phyloP scores from a whole-genome alignment of 1,284 basidiomycete genomes.

The Schizopora paradoxa region DNA sequence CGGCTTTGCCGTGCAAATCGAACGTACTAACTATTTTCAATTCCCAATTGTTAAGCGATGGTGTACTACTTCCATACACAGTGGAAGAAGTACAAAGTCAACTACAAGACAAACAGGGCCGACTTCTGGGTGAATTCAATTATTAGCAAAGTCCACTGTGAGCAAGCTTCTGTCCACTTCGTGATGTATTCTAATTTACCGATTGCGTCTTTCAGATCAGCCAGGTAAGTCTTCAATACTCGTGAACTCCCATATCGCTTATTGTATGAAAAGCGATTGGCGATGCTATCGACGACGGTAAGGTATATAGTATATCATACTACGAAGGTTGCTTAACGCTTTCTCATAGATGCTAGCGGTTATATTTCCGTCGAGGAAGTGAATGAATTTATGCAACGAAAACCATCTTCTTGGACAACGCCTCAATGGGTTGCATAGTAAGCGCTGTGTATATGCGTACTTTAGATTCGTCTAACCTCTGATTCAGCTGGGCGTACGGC shows the following conservation, averaged over 20 bases:
- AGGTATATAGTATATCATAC: not conserved
- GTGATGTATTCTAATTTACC: not conserved
- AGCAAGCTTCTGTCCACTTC: not conserved
- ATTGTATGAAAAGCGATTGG: constrained; percentile 19
- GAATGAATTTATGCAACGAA: constrained; percentile 19
- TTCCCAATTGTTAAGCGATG: too few species aligned
- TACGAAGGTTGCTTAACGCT: too few species aligned
- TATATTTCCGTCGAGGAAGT: constrained; percentile 22
- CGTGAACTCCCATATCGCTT: too few species aligned
- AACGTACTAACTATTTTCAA: too few species aligned
- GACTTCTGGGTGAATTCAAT: constrained; percentile 20
- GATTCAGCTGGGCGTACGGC: constrained; percentile 21
- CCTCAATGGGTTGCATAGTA: constrained; percentile 22
- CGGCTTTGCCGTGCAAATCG: too few species aligned
- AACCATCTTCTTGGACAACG: constrained; percentile 17
- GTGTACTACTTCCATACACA: constrained; percentile 19
- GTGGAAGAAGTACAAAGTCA: constrained; percentile 16
- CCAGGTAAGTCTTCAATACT: not conserved
- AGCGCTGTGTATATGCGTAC: not conserved
- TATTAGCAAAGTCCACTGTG: constrained; percentile 21
- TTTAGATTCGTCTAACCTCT: not conserved
- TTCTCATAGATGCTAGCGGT: constrained; percentile 19
- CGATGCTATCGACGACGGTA: constrained; percentile 23
- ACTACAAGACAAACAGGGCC: constrained; percentile 14
- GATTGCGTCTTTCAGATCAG: too few species aligned